Conservation (phyloP, 257 asterid genomes). For the Solanum boliviense region DNA sequence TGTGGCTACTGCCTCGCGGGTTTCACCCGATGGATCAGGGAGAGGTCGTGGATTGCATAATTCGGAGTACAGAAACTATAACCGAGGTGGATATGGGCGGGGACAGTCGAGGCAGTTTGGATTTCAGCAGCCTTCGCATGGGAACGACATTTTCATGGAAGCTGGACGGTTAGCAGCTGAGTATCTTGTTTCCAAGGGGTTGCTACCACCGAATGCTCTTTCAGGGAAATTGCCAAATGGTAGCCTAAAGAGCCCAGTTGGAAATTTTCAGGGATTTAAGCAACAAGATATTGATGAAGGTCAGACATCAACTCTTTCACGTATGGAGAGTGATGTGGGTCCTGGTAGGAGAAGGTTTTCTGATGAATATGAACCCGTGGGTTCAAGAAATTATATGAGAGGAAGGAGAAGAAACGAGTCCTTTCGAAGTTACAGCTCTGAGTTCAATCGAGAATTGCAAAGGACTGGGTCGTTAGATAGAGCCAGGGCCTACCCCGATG, state of each 20-base stretch:
- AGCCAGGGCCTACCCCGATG: conserved; percentile 27
- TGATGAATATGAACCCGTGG: conserved; percentile 40
- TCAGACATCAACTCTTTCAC: conserved; percentile 59
- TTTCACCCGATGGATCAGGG: conserved; percentile 59
- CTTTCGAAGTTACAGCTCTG: conserved; percentile 41
- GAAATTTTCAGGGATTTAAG: conserved; percentile 26
- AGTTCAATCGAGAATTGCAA: conserved; percentile 39
- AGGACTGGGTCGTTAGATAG: conserved; percentile 50
- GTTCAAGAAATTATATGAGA: conserved; percentile 33
- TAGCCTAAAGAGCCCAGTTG: conserved; percentile 34
- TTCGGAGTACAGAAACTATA: conserved; percentile 45
- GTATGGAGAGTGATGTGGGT: conserved; percentile 44
- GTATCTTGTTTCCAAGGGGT: conserved; percentile 67
- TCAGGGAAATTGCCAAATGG: conserved; percentile 61
- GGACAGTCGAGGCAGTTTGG: conserved; percentile 53
- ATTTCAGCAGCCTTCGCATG: conserved; percentile 36
- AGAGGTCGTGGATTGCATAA: conserved; percentile 55
- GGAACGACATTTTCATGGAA: conserved; percentile 57
- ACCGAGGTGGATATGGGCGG: conserved; percentile 63
- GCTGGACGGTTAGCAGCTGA: conserved; percentile 93
- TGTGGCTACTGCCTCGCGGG: conserved; percentile 38
- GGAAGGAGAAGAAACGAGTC: conserved; percentile 64
- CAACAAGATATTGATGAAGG: conserved; percentile 36
- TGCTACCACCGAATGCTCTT: conserved; percentile 59
- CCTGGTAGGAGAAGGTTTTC: conserved; percentile 44